Conservation (phyloP, 1,284 basidiomycete genomes). For the Ustilago cynodontis region DNA sequence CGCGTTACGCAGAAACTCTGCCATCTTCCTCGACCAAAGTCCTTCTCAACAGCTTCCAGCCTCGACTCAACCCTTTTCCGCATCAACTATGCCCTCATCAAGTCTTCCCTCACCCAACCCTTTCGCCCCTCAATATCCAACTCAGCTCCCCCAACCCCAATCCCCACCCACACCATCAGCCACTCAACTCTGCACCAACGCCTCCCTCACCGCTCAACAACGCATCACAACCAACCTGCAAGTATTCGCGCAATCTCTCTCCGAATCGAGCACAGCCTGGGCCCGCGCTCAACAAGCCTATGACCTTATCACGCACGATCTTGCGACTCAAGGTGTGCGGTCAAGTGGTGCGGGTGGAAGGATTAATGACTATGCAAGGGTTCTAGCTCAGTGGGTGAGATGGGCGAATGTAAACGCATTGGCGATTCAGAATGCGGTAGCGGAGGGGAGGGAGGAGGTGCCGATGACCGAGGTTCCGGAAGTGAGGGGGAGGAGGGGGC, state of each 20-base stretch:
- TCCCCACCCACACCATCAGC: neutral
- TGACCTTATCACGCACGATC: neutral
- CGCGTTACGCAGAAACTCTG: neutral
- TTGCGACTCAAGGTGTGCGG: neutral
- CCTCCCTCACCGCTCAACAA: neutral
- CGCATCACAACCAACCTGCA: constrained; percentile 4
- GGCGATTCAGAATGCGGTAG: neutral
- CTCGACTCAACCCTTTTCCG: neutral
- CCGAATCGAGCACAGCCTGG: neutral
- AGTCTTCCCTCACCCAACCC: neutral
- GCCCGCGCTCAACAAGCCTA: neutral
- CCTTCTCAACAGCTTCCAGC: neutral
- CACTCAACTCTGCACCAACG: neutral
- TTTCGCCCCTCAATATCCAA: neutral
- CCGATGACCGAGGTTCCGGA: neutral
- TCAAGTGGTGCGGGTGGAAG: neutral
- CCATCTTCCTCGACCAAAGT: neutral
- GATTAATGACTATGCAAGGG: neutral
- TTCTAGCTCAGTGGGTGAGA: neutral
- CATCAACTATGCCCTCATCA: neutral
- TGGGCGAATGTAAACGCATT: neutral
- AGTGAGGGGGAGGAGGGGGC: neutral
- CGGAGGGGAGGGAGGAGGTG: neutral
- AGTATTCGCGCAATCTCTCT: neutral
- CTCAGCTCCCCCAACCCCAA: too few species aligned